These are phyloP conservation scores for Rhodomyrtus tomentosa DNA, from an alignment of 345 rosid genomes.

Conservation along the genomic window DNA sequence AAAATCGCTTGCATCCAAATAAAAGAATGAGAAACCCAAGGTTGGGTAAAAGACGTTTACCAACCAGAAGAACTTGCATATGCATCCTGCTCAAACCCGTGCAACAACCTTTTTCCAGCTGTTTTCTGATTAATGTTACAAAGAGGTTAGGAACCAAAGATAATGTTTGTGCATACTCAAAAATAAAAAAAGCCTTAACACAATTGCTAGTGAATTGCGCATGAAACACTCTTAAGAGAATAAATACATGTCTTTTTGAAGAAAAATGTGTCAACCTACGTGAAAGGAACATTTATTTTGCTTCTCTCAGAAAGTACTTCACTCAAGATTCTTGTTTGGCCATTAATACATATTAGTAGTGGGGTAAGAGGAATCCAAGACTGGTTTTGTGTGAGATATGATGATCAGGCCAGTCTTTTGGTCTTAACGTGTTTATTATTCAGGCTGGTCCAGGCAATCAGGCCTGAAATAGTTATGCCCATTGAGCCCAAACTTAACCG, in stretches of 20 bases:
- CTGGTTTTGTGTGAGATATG: neutral
- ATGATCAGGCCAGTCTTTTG: neutral
- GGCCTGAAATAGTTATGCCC: neutral
- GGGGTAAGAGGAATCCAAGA: neutral
- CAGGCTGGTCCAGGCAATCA: neutral
- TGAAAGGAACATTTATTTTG: neutral
- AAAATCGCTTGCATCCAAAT: neutral
- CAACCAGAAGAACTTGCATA: slow-evolving; percentile 47
- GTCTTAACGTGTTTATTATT: neutral
- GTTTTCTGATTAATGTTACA: slow-evolving; percentile 20
- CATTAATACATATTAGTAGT: neutral
- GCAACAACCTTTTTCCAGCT: slow-evolving; percentile 24
- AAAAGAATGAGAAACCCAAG: neutral
- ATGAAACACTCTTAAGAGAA: neutral
- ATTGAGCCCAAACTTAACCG: neutral
- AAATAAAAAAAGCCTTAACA: neutral
- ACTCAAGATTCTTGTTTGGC: neutral
- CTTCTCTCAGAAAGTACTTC: neutral
- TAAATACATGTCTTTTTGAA: neutral
- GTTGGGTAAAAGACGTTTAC: neutral
- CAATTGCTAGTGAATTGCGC: neutral
- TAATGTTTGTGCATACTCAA: neutral
- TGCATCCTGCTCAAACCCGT: slow-evolving; percentile 44
- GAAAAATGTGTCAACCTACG: neutral
- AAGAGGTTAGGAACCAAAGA: neutral